Evolutionary conservation across 2,329 filamentous ascomycete genomes (phyloP).

Genomic region (Neofusicoccum kwambonambiense): DNA sequence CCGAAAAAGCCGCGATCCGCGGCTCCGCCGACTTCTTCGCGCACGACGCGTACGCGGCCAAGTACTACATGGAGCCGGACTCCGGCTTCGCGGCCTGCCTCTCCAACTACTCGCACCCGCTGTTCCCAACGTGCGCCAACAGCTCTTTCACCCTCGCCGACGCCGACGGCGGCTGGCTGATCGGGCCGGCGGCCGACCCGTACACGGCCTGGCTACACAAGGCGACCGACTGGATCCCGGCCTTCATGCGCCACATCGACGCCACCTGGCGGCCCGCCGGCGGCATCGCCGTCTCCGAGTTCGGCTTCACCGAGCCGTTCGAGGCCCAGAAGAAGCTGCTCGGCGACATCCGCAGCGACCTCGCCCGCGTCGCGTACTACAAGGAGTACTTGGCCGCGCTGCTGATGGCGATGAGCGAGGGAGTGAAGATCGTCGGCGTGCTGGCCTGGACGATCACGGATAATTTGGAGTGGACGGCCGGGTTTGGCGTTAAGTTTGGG

Average conservation of each 20-base stretch:
- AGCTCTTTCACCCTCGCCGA: conserved; percentile 32
- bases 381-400: conserved; percentile 34
- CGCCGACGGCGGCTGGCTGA: conserved; percentile 28
- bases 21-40: conserved; percentile 38
- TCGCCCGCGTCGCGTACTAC: conserved; percentile 32
- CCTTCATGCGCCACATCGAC: conserved; percentile 35
- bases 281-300: conserved; percentile 37
- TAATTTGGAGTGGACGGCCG: conserved; percentile 38
- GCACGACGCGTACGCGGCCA: conserved; percentile 37
- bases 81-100: conserved; percentile 39
- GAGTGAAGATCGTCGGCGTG: conserved; percentile 35
- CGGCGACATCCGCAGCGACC: conserved; percentile 31
- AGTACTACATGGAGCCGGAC: conserved; percentile 35
- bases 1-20: conserved; percentile 32
- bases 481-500: conserved; percentile 35
- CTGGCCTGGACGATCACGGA: conserved; percentile 39
- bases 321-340: conserved; percentile 32
- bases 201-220: conserved; percentile 36
- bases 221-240: conserved; percentile 35
- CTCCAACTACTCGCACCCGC: conserved; percentile 31
- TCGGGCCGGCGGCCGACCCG: conserved; percentile 33
- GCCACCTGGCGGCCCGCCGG: conserved; percentile 30
- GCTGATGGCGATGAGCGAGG: conserved; percentile 34
- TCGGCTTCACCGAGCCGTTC: conserved; percentile 38
- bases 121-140: conserved; percentile 37